Evolutionary conservation across 305 asterid genomes (phyloP).

Genomic region (Fraxinus velutina): DNA sequence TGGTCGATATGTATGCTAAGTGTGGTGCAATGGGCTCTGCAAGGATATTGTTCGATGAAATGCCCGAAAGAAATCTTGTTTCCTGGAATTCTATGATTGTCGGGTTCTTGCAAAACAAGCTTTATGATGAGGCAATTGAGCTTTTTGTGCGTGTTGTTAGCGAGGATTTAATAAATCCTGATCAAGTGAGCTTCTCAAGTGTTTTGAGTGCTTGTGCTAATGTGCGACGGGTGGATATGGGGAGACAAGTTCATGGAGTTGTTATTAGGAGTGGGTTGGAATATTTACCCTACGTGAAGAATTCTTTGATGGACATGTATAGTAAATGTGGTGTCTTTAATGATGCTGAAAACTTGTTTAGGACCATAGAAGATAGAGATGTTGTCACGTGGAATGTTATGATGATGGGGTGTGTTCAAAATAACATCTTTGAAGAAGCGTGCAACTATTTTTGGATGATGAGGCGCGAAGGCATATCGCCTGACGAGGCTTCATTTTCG

Average conservation of each 20-base stretch:
- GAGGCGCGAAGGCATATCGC: slow-evolving; percentile 40
- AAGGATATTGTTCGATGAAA: slow-evolving; percentile 42
- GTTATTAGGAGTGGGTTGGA: slow-evolving; percentile 30
- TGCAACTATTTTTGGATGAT: slow-evolving; percentile 45
- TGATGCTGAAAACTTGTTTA: slow-evolving; percentile 43
- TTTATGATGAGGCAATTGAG: slow-evolving; percentile 30
- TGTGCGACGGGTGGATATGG: slow-evolving; percentile 14
- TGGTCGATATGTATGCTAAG: slow-evolving; percentile 47
- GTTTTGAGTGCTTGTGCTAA: slow-evolving; percentile 44
- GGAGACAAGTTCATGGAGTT: slow-evolving; percentile 37
- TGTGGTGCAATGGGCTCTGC: slow-evolving; percentile 37
- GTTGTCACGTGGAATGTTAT: slow-evolving; percentile 55
- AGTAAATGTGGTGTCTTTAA: slow-evolving; percentile 35
- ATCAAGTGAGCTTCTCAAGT: slow-evolving; percentile 52
- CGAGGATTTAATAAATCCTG: slow-evolving; percentile 33
- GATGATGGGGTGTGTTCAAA: slow-evolving; percentile 45
- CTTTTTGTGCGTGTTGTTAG: slow-evolving; percentile 26
- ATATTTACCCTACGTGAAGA: slow-evolving; percentile 38
- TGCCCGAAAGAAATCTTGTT: slow-evolving; percentile 50
- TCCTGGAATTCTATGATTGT: slow-evolving; percentile 53
- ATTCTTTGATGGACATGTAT: slow-evolving; percentile 42
- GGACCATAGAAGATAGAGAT: slow-evolving; percentile 33
- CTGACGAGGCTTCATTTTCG: slow-evolving; percentile 43
- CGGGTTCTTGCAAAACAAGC: slow-evolving; percentile 41
- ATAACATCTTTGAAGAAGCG: slow-evolving; percentile 41